Evolutionary conservation across 1,284 basidiomycete species (phyloP).

Genomic region (Leccinum ambiguum): DNA sequence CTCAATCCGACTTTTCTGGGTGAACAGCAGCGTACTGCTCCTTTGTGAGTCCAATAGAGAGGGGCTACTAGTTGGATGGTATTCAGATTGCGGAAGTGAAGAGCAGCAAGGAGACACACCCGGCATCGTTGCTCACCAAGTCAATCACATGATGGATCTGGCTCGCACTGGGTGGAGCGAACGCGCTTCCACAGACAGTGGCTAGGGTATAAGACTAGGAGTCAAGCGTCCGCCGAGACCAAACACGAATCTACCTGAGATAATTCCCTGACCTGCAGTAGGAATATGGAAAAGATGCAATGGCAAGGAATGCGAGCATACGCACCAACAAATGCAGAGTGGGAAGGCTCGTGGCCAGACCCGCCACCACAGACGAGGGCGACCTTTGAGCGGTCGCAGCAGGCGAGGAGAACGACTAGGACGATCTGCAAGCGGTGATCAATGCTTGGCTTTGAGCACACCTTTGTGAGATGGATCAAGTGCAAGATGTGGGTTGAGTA

Average conservation of each 20-base stretch:
- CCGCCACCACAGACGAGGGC: constrained; percentile 88
- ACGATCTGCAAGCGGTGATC: constrained; percentile 5
- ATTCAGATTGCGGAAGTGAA: constrained; percentile 1
- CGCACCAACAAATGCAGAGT: constrained; percentile 78
- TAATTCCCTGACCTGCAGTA: constrained; percentile 66
- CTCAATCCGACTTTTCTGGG: constrained; percentile 62
- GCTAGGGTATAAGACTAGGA: constrained; percentile 39
- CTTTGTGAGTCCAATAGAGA: constrained; percentile 74
- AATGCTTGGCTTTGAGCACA: constrained; percentile 21
- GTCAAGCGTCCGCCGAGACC: not conserved
- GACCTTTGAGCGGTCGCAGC: constrained; percentile 60
- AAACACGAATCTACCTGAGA: constrained; percentile 52
- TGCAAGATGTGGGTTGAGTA: constrained; percentile 67
- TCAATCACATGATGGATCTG: constrained; percentile 84
- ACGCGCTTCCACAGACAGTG: constrained; percentile 86
- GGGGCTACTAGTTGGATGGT: constrained; percentile 13
- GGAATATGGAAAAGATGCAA: not conserved
- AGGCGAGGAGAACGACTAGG: constrained; percentile 61
- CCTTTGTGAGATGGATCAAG: constrained; percentile 71
- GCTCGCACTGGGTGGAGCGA: constrained; percentile 84
- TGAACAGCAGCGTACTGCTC: constrained; percentile 80
- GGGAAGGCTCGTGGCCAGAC: constrained; percentile 90
- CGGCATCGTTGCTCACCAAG: constrained; percentile 74
- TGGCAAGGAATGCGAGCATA: not conserved
- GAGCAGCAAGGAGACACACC: constrained; percentile 44